Conservation (phyloP, 345 rosid species). For the Salix viminalis region DNA sequence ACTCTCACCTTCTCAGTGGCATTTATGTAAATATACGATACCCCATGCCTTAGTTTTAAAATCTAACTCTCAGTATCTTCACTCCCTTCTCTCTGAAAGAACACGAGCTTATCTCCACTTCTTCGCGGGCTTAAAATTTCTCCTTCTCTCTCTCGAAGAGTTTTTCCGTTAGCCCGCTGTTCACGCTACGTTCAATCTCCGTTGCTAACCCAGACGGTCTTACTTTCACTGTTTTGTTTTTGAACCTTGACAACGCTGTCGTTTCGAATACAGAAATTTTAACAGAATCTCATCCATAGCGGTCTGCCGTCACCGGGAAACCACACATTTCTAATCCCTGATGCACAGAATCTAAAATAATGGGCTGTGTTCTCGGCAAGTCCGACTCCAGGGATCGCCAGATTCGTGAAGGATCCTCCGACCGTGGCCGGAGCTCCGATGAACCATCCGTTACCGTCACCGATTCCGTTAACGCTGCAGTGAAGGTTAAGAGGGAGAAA, state of each 20-base stretch:
- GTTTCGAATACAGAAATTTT: background rate
- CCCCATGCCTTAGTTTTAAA: background rate
- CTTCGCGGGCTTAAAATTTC: constrained; percentile 22
- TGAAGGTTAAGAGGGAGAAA: constrained; percentile 25
- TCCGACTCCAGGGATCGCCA: constrained; percentile 18
- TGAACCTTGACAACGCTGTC: constrained; percentile 1
- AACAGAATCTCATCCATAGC: background rate
- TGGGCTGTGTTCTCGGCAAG: constrained; percentile 72
- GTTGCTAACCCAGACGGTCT: background rate
- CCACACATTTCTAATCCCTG: constrained; percentile 1
- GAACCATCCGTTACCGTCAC: constrained; percentile 26
- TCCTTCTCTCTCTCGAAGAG: background rate
- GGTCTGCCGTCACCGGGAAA: constrained; percentile 9
- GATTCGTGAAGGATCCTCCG: constrained; percentile 22
- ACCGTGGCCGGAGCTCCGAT: constrained; percentile 32
- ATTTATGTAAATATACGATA: constrained; percentile 8
- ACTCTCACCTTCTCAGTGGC: constrained; percentile 14
- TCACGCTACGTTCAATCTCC: background rate
- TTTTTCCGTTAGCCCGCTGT: background rate
- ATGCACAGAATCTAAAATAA: constrained; percentile 22
- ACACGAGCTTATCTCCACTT: constrained; percentile 8
- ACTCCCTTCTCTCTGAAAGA: background rate
- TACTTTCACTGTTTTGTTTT: background rate
- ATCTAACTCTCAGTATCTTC: background rate
- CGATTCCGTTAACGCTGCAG: constrained; percentile 20